Percentiles rank a stretch among this genome's conserved stretches.
Evolutionary conservation across 805 yeast genomes (phyloP).

Genomic region (Tetrapisispora taiwanensis): DNA sequence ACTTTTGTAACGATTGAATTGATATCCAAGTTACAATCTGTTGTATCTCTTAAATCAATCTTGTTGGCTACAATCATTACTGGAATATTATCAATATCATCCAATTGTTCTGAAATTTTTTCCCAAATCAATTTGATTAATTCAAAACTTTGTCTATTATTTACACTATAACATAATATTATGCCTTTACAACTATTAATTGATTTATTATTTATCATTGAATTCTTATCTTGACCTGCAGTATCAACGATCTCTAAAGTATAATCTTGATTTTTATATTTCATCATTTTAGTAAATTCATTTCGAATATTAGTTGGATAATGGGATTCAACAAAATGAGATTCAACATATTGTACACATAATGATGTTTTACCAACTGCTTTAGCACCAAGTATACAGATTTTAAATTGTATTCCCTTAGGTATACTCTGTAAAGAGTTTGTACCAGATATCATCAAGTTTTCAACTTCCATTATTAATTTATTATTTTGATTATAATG

Average conservation of each 20-base stretch:
- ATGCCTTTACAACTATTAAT: conserved; percentile 72
- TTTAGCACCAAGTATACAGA: conserved; percentile 80
- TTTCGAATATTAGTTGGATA: conserved; percentile 80
- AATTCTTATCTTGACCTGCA: conserved; percentile 88
- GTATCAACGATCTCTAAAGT: conserved; percentile 82
- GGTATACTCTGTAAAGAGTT: neutral
- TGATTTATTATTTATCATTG: conserved; percentile 68
- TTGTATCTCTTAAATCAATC: conserved; percentile 14
- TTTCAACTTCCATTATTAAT: conserved; percentile 1
- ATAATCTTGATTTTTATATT: conserved; percentile 55
- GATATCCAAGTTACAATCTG: neutral
- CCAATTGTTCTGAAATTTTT: conserved; percentile 65
- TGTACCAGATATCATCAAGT: conserved; percentile 2
- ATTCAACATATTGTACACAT: conserved; percentile 77
- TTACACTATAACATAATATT: conserved; percentile 70
- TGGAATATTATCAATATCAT: conserved; percentile 52
- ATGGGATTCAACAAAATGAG: conserved; percentile 78
- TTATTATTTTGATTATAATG: neutral
- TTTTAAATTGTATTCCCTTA: conserved; percentile 36
- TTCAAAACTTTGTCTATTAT: conserved; percentile 68
- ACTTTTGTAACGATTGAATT: conserved; percentile 8
- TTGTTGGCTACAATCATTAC: conserved; percentile 44
- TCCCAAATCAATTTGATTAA: conserved; percentile 68
- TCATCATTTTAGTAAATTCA: conserved; percentile 62
- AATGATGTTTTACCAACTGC: conserved; percentile 84